Percentiles rank a stretch among this genome's conserved stretches.
These are phyloP conservation scores for Naegleria fowleri DNA, from an alignment of 208 protist species.

Conservation along the genomic window DNA sequence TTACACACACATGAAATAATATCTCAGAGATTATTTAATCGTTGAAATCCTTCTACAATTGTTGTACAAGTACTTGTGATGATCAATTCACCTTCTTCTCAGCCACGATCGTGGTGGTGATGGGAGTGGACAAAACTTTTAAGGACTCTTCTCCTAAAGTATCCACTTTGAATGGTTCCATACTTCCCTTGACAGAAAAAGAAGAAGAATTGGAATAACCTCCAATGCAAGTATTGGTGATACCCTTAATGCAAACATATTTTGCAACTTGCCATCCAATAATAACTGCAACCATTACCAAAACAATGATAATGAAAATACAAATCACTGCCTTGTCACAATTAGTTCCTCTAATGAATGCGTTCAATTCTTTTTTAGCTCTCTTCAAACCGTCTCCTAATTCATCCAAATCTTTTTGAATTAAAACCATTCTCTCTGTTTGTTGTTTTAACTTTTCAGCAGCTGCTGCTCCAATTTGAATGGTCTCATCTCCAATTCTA, in stretches of 20 bases:
- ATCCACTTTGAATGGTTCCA: too few species aligned
- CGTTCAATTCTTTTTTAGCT: constrained; percentile 15
- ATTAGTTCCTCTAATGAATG: not conserved
- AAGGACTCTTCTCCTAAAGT: too few species aligned
- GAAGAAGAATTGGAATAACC: not conserved
- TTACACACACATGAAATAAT: too few species aligned
- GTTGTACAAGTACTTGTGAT: too few species aligned
- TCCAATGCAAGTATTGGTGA: not conserved
- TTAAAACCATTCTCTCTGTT: not conserved
- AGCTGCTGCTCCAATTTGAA: constrained; percentile 20
- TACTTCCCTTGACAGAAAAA: not conserved
- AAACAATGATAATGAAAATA: not conserved
- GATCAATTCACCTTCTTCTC: too few species aligned
- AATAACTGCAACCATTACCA: not conserved
- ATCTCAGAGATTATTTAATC: too few species aligned
- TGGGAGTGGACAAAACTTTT: too few species aligned
- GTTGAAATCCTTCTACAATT: too few species aligned
- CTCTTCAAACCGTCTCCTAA: not conserved
- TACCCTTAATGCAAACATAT: not conserved
- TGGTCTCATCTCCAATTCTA: not conserved
- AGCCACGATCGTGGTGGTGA: too few species aligned
- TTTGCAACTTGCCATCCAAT: not conserved
- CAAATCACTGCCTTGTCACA: not conserved
- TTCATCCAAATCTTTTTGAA: constrained; percentile 1
- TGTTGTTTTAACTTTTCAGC: constrained; percentile 11